Conservation (phyloP, 2,329 filamentous ascomycete genomes). For the Fusarium napiforme region DNA sequence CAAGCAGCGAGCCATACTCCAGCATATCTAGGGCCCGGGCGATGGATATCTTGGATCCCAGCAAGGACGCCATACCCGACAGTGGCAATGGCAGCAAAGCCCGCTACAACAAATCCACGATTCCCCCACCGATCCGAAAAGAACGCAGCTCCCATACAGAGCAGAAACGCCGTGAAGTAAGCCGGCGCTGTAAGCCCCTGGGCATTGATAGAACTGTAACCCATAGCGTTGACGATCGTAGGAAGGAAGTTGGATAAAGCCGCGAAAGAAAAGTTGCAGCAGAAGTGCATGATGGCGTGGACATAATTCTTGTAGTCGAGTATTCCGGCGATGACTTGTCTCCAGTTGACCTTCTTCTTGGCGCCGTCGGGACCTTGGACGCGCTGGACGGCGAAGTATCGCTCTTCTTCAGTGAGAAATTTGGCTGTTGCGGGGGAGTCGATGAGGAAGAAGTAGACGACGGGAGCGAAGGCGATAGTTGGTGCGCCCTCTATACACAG, state of each 20-base stretch:
- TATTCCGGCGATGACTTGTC: constrained; percentile 8
- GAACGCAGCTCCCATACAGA: constrained; percentile 21
- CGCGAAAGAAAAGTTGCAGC: constrained; percentile 37
- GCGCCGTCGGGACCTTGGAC: background rate
- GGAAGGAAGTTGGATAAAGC: constrained; percentile 33
- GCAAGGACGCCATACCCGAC: constrained; percentile 19
- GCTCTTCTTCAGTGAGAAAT: constrained; percentile 20
- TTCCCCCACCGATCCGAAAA: constrained; percentile 19
- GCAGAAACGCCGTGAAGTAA: constrained; percentile 12
- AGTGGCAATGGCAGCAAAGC: background rate
- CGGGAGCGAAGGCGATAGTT: background rate
- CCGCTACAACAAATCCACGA: constrained; percentile 18
- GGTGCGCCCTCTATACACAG: constrained; percentile 3
- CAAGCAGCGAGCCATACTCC: constrained; percentile 25
- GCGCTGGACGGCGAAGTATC: background rate
- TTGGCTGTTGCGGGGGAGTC: constrained; percentile 27
- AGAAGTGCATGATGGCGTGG: constrained; percentile 34
- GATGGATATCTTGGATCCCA: background rate
- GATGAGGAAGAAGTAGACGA: constrained; percentile 31
- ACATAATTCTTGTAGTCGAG: constrained; percentile 32
- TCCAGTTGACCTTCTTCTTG: constrained; percentile 20
- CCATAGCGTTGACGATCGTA: constrained; percentile 17
- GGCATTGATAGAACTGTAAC: constrained; percentile 7
- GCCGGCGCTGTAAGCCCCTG: constrained; percentile 24
- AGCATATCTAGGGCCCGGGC: background rate